These are phyloP conservation scores for Graphilbum sp. DNA, from an alignment of 2,329 filamentous ascomycete species.

Conservation along the genomic window DNA sequence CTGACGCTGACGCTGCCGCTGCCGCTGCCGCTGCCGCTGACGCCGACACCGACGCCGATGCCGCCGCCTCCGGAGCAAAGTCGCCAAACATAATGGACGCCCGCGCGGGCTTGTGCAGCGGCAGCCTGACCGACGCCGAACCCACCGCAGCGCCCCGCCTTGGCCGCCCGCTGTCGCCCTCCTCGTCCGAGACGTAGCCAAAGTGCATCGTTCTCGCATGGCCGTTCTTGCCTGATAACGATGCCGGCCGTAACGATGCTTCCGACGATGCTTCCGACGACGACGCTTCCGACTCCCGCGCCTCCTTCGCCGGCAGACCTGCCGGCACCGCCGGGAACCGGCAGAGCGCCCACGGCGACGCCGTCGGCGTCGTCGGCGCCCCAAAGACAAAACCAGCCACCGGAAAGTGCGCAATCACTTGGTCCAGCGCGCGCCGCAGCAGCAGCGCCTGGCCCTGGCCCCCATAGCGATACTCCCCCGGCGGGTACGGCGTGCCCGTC, in stretches of 20 bases:
- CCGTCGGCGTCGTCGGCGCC: not conserved
- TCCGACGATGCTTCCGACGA: too few species aligned
- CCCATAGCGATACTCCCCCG: constrained; percentile 32
- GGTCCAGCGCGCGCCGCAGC: constrained; percentile 38
- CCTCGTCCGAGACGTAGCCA: not conserved
- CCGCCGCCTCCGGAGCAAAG: constrained; percentile 20
- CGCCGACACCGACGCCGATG: not conserved
- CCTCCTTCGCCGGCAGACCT: not conserved
- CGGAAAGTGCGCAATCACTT: constrained; percentile 43
- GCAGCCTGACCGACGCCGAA: too few species aligned
- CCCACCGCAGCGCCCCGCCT: not conserved
- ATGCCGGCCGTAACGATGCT: too few species aligned
- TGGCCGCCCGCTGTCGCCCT: not conserved
- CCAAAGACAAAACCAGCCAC: too few species aligned
- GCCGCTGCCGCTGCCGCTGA: not conserved
- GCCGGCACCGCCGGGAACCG: not conserved
- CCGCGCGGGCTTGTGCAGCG: constrained; percentile 1
- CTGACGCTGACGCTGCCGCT: not conserved
- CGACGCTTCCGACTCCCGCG: too few species aligned
- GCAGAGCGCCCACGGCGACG: not conserved
- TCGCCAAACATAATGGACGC: constrained; percentile 54
- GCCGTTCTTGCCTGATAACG: too few species aligned
- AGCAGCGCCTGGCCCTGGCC: constrained; percentile 21
- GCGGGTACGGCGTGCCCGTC: constrained; percentile 2
- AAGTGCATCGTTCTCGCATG: not conserved